A percentile compares a stretch with the other conserved stretches of the same genome.
These are phyloP conservation scores for Middelhovenomyces tepae DNA, from an alignment of 805 yeast genomes.

Conservation along the genomic window DNA sequence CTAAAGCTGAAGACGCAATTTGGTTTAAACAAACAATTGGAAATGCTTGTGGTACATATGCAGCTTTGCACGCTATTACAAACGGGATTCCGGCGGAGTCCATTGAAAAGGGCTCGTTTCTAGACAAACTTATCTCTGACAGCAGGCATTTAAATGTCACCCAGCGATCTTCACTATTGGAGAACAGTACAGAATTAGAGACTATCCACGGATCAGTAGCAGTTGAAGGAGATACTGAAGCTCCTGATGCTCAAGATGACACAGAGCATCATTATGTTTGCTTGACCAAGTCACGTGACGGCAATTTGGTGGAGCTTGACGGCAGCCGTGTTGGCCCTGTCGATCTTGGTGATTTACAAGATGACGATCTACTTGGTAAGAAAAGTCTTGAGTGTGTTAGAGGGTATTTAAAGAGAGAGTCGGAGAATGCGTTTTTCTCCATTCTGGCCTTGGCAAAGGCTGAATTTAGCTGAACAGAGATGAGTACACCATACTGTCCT, in stretches of 20 bases:
- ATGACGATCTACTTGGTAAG: conserved; percentile 42
- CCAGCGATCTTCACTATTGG: conserved; percentile 38
- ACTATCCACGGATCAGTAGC: conserved; percentile 32
- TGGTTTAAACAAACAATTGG: conserved; percentile 83
- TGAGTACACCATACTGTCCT: no score
- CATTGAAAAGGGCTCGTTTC: conserved; percentile 21
- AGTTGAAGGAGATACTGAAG: conserved; percentile 28
- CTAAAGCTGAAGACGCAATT: conserved; percentile 28
- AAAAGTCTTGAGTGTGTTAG: conserved; percentile 47
- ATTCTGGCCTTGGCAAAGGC: conserved; percentile 65
- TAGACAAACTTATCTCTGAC: conserved; percentile 24
- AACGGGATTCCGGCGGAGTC: conserved; percentile 27
- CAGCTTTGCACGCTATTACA: conserved; percentile 58
- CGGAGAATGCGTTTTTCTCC: conserved; percentile 44
- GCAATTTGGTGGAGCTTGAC: conserved; percentile 72
- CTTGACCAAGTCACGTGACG: conserved; percentile 45
- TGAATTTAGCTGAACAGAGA: no score
- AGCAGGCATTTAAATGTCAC: conserved; percentile 19
- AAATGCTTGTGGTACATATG: conserved; percentile 92
- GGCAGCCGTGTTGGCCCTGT: conserved; percentile 79
- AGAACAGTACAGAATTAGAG: conserved; percentile 33
- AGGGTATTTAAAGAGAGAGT: conserved; percentile 49
- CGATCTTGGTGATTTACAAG: conserved; percentile 39
- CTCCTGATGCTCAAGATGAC: conserved; percentile 36
- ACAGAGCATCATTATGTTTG: conserved; percentile 69